Conservation (phyloP, 768 basidiomycete species). For the Amanita pseudoporphyria region DNA sequence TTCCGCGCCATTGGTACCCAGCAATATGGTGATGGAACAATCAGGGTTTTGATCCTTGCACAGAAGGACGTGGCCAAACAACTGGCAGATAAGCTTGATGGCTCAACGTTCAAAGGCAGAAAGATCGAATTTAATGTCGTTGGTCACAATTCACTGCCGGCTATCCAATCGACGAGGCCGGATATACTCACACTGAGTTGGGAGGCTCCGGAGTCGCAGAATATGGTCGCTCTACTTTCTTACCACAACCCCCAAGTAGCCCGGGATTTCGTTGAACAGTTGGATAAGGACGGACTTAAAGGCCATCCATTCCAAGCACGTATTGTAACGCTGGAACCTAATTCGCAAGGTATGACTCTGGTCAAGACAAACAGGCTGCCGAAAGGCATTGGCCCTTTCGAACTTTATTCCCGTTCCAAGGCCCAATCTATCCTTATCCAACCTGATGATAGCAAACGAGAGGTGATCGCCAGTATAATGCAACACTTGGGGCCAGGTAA, state of each 20-base stretch:
- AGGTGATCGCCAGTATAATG: background rate
- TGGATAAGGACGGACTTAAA: background rate
- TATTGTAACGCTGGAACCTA: background rate
- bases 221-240: constrained; percentile 1
- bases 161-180: background rate
- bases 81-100: background rate
- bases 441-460: background rate
- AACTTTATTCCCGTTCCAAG: background rate
- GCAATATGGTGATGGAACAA: background rate
- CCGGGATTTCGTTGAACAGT: background rate
- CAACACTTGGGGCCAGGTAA: background rate
- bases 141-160: background rate
- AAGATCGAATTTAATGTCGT: background rate
- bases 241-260: constrained; percentile 1
- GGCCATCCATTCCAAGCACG: background rate
- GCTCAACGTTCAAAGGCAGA: background rate
- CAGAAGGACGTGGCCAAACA: background rate
- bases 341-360: background rate
- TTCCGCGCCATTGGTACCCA: constrained; percentile 1
- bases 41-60: background rate
- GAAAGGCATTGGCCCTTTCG: background rate
- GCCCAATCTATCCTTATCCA: constrained; percentile 1
- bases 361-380: background rate
- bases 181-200: constrained; percentile 1
- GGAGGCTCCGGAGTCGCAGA: background rate